A percentile compares a stretch with the other conserved stretches of the same genome.
Evolutionary conservation across 768 basidiomycete genomes (phyloP).

Genomic region (Rickenella mellea): DNA sequence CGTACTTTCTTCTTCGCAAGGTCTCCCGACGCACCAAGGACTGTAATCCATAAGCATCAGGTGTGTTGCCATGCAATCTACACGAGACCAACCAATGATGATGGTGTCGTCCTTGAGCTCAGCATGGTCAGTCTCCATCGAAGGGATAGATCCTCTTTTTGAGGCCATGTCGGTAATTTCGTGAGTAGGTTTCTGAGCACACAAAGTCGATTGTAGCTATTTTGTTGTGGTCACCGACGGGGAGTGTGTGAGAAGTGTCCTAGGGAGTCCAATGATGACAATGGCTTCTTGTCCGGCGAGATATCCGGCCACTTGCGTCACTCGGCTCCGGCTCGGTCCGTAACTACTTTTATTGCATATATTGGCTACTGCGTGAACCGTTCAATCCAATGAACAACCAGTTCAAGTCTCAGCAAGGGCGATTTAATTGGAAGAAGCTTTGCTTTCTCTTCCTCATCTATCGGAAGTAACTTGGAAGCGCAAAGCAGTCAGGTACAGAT

Average conservation of each 20-base stretch:
- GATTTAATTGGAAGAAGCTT: constrained; percentile 78
- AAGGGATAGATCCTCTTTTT: constrained; percentile 65
- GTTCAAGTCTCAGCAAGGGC: constrained; percentile 64
- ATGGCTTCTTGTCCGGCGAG: not conserved
- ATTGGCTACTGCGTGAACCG: too few relatives aligned
- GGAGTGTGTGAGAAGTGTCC: constrained; percentile 1
- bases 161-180: too few relatives aligned
- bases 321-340: not conserved
- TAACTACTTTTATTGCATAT: too few relatives aligned
- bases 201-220: too few relatives aligned
- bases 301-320: not conserved
- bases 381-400: constrained; percentile 95
- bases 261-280: not conserved
- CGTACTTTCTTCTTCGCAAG: constrained; percentile 95
- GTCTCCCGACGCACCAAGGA: constrained; percentile 94
- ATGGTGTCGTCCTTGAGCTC: constrained; percentile 81
- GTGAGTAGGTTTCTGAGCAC: too few relatives aligned
- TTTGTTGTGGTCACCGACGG: too few relatives aligned
- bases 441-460: constrained; percentile 84
- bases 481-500: not conserved
- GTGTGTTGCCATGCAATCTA: constrained; percentile 2
- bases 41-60: constrained; percentile 28
- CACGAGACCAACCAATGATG: constrained; percentile 61
- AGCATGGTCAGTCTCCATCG: constrained; percentile 69
- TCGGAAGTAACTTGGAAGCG: constrained; percentile 53